Base-by-base conservation (phyloP, 768 basidiomycete species). In the Mrakia gelida region DNA sequence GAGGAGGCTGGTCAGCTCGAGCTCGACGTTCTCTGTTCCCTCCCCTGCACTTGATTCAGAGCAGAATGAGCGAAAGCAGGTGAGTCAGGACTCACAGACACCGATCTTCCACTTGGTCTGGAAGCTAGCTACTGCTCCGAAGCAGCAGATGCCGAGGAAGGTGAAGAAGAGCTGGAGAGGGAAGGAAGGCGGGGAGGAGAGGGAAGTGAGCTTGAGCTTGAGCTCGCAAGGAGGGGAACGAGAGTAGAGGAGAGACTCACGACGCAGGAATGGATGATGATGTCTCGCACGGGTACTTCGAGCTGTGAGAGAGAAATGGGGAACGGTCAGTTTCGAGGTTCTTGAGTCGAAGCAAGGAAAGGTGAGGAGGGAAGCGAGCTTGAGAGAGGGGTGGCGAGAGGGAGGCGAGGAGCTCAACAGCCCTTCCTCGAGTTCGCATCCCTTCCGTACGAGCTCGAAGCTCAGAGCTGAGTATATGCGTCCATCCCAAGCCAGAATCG, bases 111-210 rank as follows among this genome's bases (percentile, higher is more conserved):
- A 95, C 80, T 91, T 91, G 6, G 92, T 90, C 81, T 98, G 95
- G 84, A 96, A 98, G 30, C 87, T 86, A 0, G 95, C 95, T 5
- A 94, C 92, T 81, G 92, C 91, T 11, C 92, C 95, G 81, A 93
- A 94, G 82, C 93, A 95, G 68, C 91, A 91, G 89, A 96, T 91
- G 18, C 93, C 89, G 67, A 98, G 88, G 83, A 98, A 97, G 84
- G 92, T 91, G 89, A 96, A 94, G 87, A 98, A 95, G 75, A 90
- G 88, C 86, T 96, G 70, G 75, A 90, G 88, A 86, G 95, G 70
- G 18, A 28, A 2, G 11, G 26, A 28, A 8, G 28, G 32, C 7
- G 28, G 8, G 18, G 43, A 23, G 45, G 45, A 15, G 45, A 63
- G 56, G 38, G 38, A 16, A 38, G 68, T 23, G 26, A 32, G 28